Percentiles rank a stretch among this genome's conserved stretches.
Evolutionary conservation across 345 rosid genomes (phyloP).

Genomic region (Populus simonii): DNA sequence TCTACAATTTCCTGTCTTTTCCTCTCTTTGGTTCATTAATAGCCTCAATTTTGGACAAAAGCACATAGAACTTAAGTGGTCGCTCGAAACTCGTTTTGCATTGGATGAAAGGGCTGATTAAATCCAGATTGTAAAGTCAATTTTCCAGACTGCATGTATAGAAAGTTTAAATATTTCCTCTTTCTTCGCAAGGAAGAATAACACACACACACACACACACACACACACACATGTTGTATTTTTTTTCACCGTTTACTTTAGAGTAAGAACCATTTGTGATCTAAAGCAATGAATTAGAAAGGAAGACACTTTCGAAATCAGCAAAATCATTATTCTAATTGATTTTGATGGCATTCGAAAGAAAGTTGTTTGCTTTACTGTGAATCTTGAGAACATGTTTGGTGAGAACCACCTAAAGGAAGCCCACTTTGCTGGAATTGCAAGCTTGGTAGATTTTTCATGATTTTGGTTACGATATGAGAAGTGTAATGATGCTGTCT

Average conservation of each 20-base stretch:
- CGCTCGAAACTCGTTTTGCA: slow-evolving; percentile 5
- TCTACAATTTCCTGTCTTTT: slow-evolving; percentile 15
- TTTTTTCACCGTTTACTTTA: not conserved
- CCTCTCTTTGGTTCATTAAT: slow-evolving; percentile 12
- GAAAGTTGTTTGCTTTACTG: slow-evolving; percentile 22
- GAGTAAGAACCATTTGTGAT: slow-evolving; percentile 9
- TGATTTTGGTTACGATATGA: not conserved
- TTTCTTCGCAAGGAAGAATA: not conserved
- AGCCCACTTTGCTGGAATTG: slow-evolving; percentile 41
- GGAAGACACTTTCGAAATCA: not conserved
- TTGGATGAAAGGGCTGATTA: not conserved
- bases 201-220: not conserved
- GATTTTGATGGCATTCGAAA: not conserved
- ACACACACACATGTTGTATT: not conserved
- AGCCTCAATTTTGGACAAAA: not conserved
- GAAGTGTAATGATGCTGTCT: not conserved
- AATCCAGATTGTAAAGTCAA: slow-evolving; percentile 22
- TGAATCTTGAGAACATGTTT: slow-evolving; percentile 31
- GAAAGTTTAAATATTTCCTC: not conserved
- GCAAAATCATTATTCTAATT: slow-evolving; percentile 3
- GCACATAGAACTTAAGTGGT: not conserved
- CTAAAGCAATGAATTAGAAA: slow-evolving; percentile 16
- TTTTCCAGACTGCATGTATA: slow-evolving; percentile 33
- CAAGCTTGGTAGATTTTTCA: slow-evolving; percentile 32
- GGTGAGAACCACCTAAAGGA: slow-evolving; percentile 20